Evolutionary conservation across 108 stramenopile species (phyloP), one percentile per base, ranked within the genome.

Genomic region (Skeletonema costatum): DNA sequence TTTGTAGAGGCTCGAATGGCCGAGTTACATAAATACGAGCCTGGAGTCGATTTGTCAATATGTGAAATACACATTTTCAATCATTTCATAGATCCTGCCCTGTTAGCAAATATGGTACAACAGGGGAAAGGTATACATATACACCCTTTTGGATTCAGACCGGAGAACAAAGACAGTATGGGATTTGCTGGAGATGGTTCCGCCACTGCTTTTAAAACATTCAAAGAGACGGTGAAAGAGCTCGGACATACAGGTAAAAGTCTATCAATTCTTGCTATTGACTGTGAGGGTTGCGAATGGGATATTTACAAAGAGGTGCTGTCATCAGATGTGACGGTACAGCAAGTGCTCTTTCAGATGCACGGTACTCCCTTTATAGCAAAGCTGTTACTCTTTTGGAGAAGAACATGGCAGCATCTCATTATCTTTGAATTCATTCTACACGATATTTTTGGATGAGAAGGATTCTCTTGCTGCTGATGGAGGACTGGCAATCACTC

Each of bases 51-150:
- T 56, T 42, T 32, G 70, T 53, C 58, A 39, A 32, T 16, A 12
- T 90, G 89, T 67, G 88, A 92, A 64, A 87, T 92, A 56, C 90
- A 92, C 61, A 77, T 80, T 42, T 92, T 92, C 73, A 87, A 83
- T 64, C 83, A 31, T 30, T 75, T 36, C 41, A 73, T 29, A 84
- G 50, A 70, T 13, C n/a, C 16, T 10, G 32, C 36, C 4, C 17
- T 29, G 9, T 33, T 13, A 17, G 17, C 31, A 32, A 64, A 71
- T 63, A 58, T 17, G 2, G 31, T 32, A 9, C 21, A 69, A 51
- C 51, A 66, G 48, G 66, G 63, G n/a, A 73, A 80, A 29, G 71
- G 71, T 56, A 51, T 80, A 61, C 56, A 64, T 30, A 36, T 80
- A 2, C 89, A 92, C 68, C 63, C 60, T 60, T 92, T 87, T 87